Evolutionary conservation across 352 stramenopile genomes (phyloP).

Genomic region (Elongisporangium anandrum): DNA sequence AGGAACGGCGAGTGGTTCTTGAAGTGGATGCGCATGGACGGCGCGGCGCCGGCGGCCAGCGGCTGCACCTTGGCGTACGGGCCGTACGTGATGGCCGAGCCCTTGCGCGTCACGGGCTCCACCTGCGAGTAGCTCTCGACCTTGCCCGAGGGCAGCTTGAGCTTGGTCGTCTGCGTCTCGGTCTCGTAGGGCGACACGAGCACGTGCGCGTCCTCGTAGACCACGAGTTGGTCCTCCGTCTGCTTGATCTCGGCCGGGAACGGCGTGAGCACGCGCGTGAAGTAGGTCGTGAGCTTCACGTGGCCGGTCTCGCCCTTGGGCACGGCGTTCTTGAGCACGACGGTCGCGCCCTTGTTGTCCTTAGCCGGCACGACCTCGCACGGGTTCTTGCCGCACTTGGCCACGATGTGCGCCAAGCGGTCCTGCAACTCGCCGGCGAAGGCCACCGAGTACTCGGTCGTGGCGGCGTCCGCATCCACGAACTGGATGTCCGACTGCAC

Average conservation of each 20-base stretch:
- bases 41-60: constrained; percentile 24
- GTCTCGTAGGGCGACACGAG: constrained; percentile 72
- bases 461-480: constrained; percentile 44
- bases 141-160: constrained; percentile 74
- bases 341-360: constrained; percentile 15
- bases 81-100: constrained; percentile 71
- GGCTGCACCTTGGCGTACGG: constrained; percentile 63
- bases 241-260: constrained; percentile 78
- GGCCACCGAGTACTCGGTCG: constrained; percentile 57
- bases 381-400: constrained; percentile 67
- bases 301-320: constrained; percentile 35
- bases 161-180: constrained; percentile 77
- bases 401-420: constrained; percentile 53
- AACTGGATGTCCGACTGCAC: constrained; percentile 74
- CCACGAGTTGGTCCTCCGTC: constrained; percentile 80
- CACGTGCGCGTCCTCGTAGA: constrained; percentile 67
- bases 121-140: constrained; percentile 70
- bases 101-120: constrained; percentile 60
- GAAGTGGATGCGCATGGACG: constrained; percentile 68
- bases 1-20: constrained; percentile 87
- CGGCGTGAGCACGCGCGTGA: constrained; percentile 72
- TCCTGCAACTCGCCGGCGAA: constrained; percentile 50
- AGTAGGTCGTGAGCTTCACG: constrained; percentile 78
- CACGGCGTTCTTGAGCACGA: constrained; percentile 66
- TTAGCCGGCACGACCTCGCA: constrained; percentile 60